Conservation (phyloP, 768 basidiomycete genomes). For the Psilocybe sp. region DNA sequence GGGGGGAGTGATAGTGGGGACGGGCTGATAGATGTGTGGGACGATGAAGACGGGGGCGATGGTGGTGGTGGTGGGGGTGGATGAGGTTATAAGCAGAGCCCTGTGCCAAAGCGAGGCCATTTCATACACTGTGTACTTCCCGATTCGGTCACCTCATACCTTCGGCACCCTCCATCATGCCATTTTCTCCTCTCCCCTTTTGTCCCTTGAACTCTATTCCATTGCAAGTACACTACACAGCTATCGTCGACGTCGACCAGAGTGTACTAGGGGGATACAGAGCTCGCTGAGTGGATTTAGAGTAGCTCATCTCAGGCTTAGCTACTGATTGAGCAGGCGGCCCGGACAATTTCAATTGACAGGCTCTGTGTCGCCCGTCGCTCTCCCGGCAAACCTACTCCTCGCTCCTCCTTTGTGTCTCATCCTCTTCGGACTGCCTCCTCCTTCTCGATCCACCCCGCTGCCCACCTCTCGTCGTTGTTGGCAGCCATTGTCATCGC, state of each 20-base stretch:
- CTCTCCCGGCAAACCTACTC: not conserved
- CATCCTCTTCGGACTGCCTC: not conserved
- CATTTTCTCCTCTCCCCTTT: too few relatives aligned
- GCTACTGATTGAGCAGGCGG: constrained; percentile 12
- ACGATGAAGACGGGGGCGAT: not conserved
- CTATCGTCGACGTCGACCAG: too few relatives aligned
- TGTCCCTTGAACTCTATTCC: too few relatives aligned
- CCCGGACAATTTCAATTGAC: constrained; percentile 19
- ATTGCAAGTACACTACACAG: too few relatives aligned
- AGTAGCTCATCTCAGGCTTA: too few relatives aligned
- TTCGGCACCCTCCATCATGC: too few relatives aligned
- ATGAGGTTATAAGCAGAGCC: not conserved
- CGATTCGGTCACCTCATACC: too few relatives aligned
- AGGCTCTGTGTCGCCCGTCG: constrained; percentile 2
- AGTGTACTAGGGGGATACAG: constrained; percentile 7
- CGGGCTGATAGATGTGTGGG: not conserved
- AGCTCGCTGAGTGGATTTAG: not conserved
- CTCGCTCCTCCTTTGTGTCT: not conserved
- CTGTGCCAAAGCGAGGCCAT: not conserved
- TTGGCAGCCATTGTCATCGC: too few relatives aligned
- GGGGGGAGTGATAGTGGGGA: constrained; percentile 8
- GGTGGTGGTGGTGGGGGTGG: constrained; percentile 10
- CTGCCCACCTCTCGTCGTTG: too few relatives aligned
- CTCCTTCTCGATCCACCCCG: too few relatives aligned
- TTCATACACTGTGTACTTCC: too few relatives aligned